Evolutionary conservation across 2,329 filamentous ascomycete genomes (phyloP).

Genomic region (Bisporella sp.): DNA sequence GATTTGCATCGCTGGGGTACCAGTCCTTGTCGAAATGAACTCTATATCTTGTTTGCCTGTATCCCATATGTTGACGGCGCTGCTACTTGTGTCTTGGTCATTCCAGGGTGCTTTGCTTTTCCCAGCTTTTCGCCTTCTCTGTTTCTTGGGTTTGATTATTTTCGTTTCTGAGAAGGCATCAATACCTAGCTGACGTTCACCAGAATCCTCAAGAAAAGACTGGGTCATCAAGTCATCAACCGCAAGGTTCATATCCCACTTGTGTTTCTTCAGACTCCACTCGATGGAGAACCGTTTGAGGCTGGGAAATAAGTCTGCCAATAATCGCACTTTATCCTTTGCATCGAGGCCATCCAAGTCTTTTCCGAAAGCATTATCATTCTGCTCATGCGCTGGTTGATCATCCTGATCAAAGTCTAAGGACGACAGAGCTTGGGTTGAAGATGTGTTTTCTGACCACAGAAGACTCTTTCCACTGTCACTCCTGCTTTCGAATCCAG

Average conservation of each 20-base stretch:
- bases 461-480: slow-evolving; percentile 16
- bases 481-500: slow-evolving; percentile 31
- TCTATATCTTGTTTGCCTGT: slow-evolving; percentile 49
- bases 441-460: slow-evolving; percentile 25
- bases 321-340: slow-evolving; percentile 54
- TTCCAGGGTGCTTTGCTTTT: slow-evolving; percentile 21
- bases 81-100: slow-evolving; percentile 7
- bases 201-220: slow-evolving; percentile 65
- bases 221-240: slow-evolving; percentile 78
- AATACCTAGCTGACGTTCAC: slow-evolving; percentile 62
- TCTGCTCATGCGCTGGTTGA: slow-evolving; percentile 48
- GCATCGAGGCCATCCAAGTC: slow-evolving; percentile 38
- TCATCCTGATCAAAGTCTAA: slow-evolving; percentile 27
- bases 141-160: slow-evolving; percentile 12
- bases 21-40: slow-evolving; percentile 47
- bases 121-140: slow-evolving; percentile 34
- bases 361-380: slow-evolving; percentile 10
- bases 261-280: slow-evolving; percentile 59
- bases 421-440: slow-evolving; percentile 17
- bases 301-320: slow-evolving; percentile 66
- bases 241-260: slow-evolving; percentile 59
- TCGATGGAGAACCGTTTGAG: slow-evolving; percentile 59
- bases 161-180: slow-evolving; percentile 68
- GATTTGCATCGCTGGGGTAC: slow-evolving; percentile 40
- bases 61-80: slow-evolving; percentile 48